phyloP scores from a whole-genome alignment of 306 rosid species.

The Trifolium pratense region DNA sequence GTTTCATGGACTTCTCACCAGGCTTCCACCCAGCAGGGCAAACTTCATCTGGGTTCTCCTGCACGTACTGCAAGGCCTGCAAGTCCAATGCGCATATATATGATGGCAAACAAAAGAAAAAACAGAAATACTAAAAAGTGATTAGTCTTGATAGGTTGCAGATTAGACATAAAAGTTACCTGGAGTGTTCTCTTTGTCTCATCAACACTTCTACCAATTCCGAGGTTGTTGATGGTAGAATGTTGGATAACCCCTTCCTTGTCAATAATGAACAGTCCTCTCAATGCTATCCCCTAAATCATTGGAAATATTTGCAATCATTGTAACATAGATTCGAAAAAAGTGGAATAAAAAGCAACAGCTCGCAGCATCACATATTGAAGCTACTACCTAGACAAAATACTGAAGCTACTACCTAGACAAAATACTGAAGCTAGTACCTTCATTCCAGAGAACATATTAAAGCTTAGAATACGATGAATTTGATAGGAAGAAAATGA shows the following conservation, averaged over 20 bases:
- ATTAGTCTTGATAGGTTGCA: constrained; percentile 10
- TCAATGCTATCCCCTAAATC: constrained; percentile 86
- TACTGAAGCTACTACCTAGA: not conserved
- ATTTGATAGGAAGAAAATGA: constrained; percentile 7
- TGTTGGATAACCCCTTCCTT: constrained; percentile 97
- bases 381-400: constrained; percentile 5
- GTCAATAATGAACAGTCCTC: constrained; percentile 96
- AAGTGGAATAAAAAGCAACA: constrained; percentile 26
- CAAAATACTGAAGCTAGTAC: not conserved
- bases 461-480: constrained; percentile 11
- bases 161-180: constrained; percentile 51
- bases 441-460: constrained; percentile 12
- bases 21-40: constrained; percentile 99
- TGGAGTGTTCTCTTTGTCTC: constrained; percentile 98
- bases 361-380: constrained; percentile 10
- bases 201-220: constrained; percentile 95
- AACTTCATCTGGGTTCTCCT: constrained; percentile 96
- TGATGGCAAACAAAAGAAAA: not conserved
- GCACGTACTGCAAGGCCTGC: constrained; percentile 97
- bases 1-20: constrained; percentile 99
- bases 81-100: constrained; percentile 22
- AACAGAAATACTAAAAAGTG: not conserved
- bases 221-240: constrained; percentile 97
- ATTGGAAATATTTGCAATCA: constrained; percentile 36
- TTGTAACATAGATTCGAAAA: not conserved